phyloP scores from a whole-genome alignment of 176 grass and related monocot genomes.

The Melocanna baccifera region DNA sequence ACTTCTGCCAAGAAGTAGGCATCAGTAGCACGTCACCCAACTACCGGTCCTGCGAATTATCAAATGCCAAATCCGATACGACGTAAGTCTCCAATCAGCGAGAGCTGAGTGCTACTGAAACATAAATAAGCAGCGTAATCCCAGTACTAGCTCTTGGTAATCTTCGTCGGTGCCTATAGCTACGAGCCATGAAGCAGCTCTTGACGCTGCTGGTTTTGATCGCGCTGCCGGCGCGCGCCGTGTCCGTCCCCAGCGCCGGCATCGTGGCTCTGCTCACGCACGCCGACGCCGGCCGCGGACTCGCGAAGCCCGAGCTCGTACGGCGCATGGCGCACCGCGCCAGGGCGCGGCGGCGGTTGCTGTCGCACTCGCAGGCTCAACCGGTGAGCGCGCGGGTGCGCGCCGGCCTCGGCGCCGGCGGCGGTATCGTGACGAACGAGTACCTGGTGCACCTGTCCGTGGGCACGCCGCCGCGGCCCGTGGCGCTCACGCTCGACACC shows the following conservation, averaged over 20 bases:
- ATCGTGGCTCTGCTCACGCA: constrained; percentile 47
- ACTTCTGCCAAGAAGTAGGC: constrained; percentile 33
- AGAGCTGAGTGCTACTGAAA: neutral
- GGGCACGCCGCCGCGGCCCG: constrained; percentile 54
- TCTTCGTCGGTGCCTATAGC: neutral
- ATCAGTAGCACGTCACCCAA: constrained; percentile 36
- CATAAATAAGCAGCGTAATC: constrained; percentile 23
- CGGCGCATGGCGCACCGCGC: constrained; percentile 48
- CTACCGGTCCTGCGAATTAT: neutral
- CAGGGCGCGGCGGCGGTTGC: constrained; percentile 18
- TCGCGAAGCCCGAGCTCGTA: constrained; percentile 43
- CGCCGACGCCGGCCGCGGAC: constrained; percentile 40
- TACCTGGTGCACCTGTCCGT: constrained; percentile 59
- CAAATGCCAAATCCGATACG: constrained; percentile 3
- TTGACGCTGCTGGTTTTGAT: constrained; percentile 36
- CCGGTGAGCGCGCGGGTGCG: neutral
- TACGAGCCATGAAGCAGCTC: constrained; percentile 30
- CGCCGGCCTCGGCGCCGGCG: neutral
- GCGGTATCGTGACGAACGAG: constrained; percentile 56
- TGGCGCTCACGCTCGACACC: constrained; percentile 71
- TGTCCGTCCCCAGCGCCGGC: constrained; percentile 9
- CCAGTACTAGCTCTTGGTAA: neutral
- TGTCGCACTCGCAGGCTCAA: neutral
- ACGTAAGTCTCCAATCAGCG: neutral
- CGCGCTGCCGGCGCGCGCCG: constrained; percentile 35